These are phyloP conservation scores for Mesembryanthemum crystallinum DNA, from an alignment of 148 eudicot species.

Conservation along the genomic window DNA sequence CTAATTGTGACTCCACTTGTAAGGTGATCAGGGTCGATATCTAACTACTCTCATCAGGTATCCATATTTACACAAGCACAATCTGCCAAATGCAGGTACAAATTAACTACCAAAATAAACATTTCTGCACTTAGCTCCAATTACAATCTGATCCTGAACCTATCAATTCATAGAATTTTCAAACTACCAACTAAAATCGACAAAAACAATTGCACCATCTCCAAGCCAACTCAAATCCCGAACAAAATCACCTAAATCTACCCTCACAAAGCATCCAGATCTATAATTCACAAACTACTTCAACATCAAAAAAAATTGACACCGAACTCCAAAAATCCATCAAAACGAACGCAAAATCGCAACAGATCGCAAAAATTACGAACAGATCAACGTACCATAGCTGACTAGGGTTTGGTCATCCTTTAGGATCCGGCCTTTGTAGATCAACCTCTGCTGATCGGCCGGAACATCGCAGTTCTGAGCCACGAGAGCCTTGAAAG, in stretches of 20 bases:
- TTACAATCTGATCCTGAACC: background rate
- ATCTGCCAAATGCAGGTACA: conserved; percentile 6
- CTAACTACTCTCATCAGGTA: background rate
- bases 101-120: background rate
- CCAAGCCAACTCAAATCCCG: background rate
- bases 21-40: background rate
- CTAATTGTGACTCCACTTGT: background rate
- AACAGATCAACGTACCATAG: conserved; percentile 49
- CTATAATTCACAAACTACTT: conserved; percentile 13
- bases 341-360: conserved; percentile 9
- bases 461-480: conserved; percentile 74
- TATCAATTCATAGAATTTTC: background rate
- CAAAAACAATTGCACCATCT: background rate
- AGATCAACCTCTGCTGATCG: conserved; percentile 85
- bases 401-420: conserved; percentile 80
- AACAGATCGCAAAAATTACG: background rate
- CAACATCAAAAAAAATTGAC: background rate
- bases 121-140: background rate
- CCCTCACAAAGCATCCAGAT: background rate
- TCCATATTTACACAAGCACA: background rate
- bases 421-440: conserved; percentile 89
- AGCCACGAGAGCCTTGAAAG: conserved; percentile 57
- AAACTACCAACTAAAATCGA: background rate
- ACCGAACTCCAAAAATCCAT: background rate
- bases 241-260: background rate